These are phyloP conservation scores for Saturnispora galanensis DNA, from an alignment of 805 yeast species.

Conservation along the genomic window DNA sequence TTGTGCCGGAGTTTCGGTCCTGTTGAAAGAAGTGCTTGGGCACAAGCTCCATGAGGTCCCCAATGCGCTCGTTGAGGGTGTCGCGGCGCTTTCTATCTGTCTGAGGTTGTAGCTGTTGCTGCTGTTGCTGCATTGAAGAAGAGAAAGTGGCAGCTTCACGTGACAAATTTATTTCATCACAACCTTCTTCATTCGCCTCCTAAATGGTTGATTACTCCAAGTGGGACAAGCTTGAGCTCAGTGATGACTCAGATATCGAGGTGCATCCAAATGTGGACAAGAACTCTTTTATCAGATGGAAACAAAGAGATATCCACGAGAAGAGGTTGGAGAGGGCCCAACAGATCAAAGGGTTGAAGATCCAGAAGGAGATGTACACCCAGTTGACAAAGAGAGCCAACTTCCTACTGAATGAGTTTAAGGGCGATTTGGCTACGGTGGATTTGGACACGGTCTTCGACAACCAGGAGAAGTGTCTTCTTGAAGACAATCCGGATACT, in stretches of 20 bases:
- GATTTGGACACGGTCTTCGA: constrained; percentile 47
- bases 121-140: not conserved
- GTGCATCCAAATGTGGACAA: constrained; percentile 98
- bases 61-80: constrained; percentile 48
- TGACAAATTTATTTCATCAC: not conserved
- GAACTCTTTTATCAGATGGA: constrained; percentile 86
- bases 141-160: not conserved
- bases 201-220: constrained; percentile 80
- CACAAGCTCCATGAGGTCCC: constrained; percentile 31
- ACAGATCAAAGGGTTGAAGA: constrained; percentile 64
- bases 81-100: constrained; percentile 41
- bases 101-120: constrained; percentile 14
- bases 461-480: constrained; percentile 40
- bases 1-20: constrained; percentile 54
- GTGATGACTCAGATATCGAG: constrained; percentile 95
- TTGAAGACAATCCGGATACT: constrained; percentile 26
- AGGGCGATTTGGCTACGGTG: constrained; percentile 32
- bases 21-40: constrained; percentile 32
- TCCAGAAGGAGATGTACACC: constrained; percentile 73
- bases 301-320: constrained; percentile 94
- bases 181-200: not conserved
- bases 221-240: constrained; percentile 93
- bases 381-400: constrained; percentile 69
- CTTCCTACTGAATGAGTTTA: constrained; percentile 37
- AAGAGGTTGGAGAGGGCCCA: constrained; percentile 72